Conservation (phyloP, 2,329 filamentous ascomycete genomes). For the Cladosporium sp. region DNA sequence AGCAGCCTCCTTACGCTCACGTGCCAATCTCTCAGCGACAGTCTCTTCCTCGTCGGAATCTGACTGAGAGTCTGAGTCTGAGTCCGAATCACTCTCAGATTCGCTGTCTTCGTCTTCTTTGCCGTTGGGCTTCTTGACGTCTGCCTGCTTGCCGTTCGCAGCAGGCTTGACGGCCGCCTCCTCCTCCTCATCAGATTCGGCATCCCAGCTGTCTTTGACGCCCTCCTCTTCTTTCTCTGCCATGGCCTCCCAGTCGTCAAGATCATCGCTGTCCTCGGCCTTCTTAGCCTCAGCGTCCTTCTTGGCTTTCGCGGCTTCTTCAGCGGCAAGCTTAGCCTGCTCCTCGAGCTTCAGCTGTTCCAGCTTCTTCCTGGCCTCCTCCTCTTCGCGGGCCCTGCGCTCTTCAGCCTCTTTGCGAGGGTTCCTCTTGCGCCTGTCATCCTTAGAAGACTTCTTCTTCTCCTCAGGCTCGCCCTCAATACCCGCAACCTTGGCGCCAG, state of each 20-base stretch:
- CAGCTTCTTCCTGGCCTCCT: slow-evolving; percentile 54
- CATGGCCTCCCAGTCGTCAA: slow-evolving; percentile 82
- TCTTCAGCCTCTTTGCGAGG: slow-evolving; percentile 59
- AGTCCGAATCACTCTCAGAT: slow-evolving; percentile 42
- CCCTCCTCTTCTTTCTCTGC: slow-evolving; percentile 70
- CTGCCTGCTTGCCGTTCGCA: slow-evolving; percentile 29
- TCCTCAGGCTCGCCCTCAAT: slow-evolving; percentile 63
- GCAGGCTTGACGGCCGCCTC: slow-evolving; percentile 15
- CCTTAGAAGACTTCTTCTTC: slow-evolving; percentile 74
- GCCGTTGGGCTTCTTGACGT: slow-evolving; percentile 25
- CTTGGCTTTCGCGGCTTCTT: slow-evolving; percentile 69
- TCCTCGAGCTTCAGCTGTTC: slow-evolving; percentile 52
- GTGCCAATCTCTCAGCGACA: slow-evolving; percentile 68
- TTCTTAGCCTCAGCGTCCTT: slow-evolving; percentile 65
- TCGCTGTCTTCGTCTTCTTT: slow-evolving; percentile 43
- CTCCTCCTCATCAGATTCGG: slow-evolving; percentile 65
- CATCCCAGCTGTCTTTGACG: slow-evolving; percentile 95
- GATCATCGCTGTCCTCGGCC: slow-evolving; percentile 57
- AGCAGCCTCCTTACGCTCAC: slow-evolving; percentile 79
- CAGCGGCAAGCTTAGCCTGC: slow-evolving; percentile 73
- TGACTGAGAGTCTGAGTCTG: slow-evolving; percentile 54
- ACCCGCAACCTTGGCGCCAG: slow-evolving; percentile 58
- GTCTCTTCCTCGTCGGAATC: slow-evolving; percentile 62
- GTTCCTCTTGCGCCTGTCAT: slow-evolving; percentile 73
- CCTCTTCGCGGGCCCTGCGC: slow-evolving; percentile 41